Conservation (phyloP, 1,139 yeast species). For the Yamadazyma kanchanaburiensis region DNA sequence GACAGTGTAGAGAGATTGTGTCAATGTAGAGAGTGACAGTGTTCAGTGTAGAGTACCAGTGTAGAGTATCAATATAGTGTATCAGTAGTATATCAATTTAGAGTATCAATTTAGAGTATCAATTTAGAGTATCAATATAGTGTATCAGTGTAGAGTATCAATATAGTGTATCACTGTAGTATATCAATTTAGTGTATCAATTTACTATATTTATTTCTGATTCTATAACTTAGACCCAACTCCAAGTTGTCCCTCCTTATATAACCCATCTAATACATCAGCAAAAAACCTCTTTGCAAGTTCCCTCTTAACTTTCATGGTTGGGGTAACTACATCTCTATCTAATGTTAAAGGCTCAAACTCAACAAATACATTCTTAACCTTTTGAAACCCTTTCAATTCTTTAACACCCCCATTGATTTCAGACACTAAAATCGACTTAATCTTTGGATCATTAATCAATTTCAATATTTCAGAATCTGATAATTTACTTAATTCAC, state of each 20-base stretch:
- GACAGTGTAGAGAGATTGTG: no score
- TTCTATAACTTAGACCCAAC: constrained; percentile 15
- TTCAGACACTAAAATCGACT: constrained; percentile 22
- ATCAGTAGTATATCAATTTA: no score
- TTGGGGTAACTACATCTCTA: constrained; percentile 69
- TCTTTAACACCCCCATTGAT: constrained; percentile 23
- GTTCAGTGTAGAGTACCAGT: no score
- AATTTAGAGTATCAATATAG: no score
- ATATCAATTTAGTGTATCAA: no score
- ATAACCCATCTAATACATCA: constrained; percentile 47
- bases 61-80: no score
- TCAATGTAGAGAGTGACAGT: no score
- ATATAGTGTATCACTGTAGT: no score
- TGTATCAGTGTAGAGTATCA: no score
- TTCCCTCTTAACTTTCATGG: constrained; percentile 68
- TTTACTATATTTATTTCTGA: not conserved
- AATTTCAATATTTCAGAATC: constrained; percentile 23
- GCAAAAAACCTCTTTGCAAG: constrained; percentile 53
- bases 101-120: no score
- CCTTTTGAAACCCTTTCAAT: constrained; percentile 55
- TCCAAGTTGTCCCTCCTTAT: constrained; percentile 51
- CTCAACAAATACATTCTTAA: constrained; percentile 57
- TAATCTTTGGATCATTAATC: constrained; percentile 27
- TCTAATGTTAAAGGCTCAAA: constrained; percentile 67
- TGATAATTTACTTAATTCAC: constrained; percentile 10